These are phyloP conservation scores for Ramularia endophylla DNA, from an alignment of 2,329 filamentous ascomycete genomes.

Conservation along the genomic window DNA sequence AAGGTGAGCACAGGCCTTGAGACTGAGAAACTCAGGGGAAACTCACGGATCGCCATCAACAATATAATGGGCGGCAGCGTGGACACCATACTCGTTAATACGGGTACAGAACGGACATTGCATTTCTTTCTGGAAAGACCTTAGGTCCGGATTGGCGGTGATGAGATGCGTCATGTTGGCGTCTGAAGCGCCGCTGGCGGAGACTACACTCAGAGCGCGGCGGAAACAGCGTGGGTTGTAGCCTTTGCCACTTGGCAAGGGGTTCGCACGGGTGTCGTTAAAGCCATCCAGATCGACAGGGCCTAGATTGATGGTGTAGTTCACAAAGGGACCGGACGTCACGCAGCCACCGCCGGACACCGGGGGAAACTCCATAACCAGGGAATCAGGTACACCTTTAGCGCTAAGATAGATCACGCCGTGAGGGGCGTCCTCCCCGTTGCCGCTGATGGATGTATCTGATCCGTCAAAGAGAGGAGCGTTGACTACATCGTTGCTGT, in stretches of 20 bases:
- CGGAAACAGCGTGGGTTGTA: conserved; percentile 33
- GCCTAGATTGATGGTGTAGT: conserved; percentile 42
- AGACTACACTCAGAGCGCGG: conserved; percentile 30
- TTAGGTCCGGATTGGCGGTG: conserved; percentile 11
- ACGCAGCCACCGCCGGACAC: conserved; percentile 51
- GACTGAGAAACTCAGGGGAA: too few relatives aligned
- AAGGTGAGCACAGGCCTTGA: too few relatives aligned
- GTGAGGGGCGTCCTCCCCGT: conserved; percentile 10
- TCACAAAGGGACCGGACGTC: conserved; percentile 45
- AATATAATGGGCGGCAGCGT: conserved; percentile 44
- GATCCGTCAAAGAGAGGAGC: conserved; percentile 35
- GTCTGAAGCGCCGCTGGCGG: conserved; percentile 11
- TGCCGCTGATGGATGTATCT: conserved; percentile 40
- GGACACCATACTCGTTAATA: conserved; percentile 29
- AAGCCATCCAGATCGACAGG: conserved; percentile 35
- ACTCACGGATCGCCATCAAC: conserved; percentile 44
- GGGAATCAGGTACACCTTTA: neutral
- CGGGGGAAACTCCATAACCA: conserved; percentile 7
- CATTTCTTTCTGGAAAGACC: conserved; percentile 23
- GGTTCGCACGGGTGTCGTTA: conserved; percentile 25
- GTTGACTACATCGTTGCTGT: conserved; percentile 1
- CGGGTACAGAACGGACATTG: conserved; percentile 16
- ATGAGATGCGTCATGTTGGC: conserved; percentile 18
- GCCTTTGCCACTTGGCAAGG: conserved; percentile 25
- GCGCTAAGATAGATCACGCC: too few relatives aligned